phyloP scores from a whole-genome alignment of 2,329 filamentous ascomycete genomes.

The Colletotrichum sp. region DNA sequence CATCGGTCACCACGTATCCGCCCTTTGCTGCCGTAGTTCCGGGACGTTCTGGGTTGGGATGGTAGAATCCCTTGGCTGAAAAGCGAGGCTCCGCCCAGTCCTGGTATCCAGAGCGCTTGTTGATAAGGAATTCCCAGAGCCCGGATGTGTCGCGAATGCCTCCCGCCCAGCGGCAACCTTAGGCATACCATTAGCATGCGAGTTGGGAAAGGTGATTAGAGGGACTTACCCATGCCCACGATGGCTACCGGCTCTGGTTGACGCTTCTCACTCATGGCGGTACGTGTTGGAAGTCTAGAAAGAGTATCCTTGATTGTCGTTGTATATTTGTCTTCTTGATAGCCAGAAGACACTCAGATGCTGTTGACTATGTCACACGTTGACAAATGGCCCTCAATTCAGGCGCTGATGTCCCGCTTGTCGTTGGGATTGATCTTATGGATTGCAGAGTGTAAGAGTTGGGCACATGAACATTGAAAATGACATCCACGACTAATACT shows the following conservation, averaged over 20 bases:
- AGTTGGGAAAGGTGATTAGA: fast-evolving
- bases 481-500: not conserved
- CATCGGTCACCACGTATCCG: not conserved
- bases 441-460: not conserved
- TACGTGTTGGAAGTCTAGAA: not conserved
- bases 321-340: not conserved
- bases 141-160: not conserved
- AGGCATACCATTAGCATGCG: not conserved
- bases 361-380: not conserved
- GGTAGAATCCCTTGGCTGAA: not conserved
- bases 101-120: constrained; percentile 4
- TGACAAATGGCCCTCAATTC: fast-evolving
- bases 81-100: not conserved
- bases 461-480: not conserved
- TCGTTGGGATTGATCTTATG: not conserved
- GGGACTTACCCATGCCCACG: not conserved
- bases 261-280: not conserved
- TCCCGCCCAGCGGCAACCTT: not conserved
- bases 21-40: not conserved
- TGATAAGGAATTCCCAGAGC: constrained; percentile 24
- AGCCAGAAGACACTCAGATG: not conserved
- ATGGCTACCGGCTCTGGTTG: not conserved
- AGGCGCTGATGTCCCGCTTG: not conserved
- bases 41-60: not conserved
- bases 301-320: fast-evolving